Evolutionary conservation across 768 basidiomycete genomes (phyloP).

Genomic region (Russula ochroleuca): DNA sequence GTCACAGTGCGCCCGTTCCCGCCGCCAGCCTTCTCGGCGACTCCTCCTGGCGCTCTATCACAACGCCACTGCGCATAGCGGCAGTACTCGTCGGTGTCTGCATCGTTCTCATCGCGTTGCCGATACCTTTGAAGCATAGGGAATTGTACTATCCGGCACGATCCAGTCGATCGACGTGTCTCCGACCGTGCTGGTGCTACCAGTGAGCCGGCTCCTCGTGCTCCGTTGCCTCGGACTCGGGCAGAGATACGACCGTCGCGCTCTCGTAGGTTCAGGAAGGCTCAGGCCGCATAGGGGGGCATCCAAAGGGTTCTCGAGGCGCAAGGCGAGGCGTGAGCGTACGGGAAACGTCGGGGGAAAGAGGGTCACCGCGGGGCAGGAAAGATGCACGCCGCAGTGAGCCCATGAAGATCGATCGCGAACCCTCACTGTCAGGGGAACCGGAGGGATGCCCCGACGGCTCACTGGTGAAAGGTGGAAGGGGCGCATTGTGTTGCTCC

Average conservation of each 20-base stretch:
- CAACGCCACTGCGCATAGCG: constrained; percentile 12
- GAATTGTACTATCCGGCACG: neutral
- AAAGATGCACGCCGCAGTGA: neutral
- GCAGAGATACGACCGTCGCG: neutral
- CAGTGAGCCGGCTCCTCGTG: neutral
- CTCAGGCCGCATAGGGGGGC: neutral
- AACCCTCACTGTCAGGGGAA: neutral
- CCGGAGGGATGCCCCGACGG: neutral
- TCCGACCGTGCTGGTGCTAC: too few relatives aligned
- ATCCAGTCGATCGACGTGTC: constrained; percentile 23
- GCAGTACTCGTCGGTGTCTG: constrained; percentile 4
- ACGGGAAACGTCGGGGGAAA: neutral
- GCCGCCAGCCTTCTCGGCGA: neutral
- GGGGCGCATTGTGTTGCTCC: neutral
- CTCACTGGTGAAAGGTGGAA: neutral
- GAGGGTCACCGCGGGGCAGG: neutral
- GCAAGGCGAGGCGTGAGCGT: neutral
- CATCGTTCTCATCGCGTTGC: constrained; percentile 6
- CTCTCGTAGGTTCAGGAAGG: neutral
- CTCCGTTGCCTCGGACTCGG: neutral
- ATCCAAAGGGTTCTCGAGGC: neutral
- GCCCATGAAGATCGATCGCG: neutral
- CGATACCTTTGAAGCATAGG: constrained; percentile 9
- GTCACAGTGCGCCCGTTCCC: constrained; percentile 6
- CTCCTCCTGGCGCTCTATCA: constrained; percentile 5